Percentiles rank a stretch among this genome's conserved stretches.
These are phyloP conservation scores for Tolypocladium nubicola DNA, from an alignment of 2,329 filamentous ascomycete species.

Conservation along the genomic window DNA sequence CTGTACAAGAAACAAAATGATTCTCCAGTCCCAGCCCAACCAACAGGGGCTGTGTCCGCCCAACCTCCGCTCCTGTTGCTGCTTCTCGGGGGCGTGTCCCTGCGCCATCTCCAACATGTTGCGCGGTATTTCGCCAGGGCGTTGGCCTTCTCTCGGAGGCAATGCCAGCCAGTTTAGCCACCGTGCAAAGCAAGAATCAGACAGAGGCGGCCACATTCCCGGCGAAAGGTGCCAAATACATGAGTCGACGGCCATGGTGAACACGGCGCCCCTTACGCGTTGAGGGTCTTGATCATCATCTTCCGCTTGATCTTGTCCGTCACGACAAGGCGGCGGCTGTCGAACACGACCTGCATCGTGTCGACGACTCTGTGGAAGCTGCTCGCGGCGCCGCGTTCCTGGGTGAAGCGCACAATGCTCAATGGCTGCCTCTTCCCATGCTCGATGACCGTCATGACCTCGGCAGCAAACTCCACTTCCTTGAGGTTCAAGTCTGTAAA, in stretches of 20 bases:
- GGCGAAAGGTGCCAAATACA: not conserved
- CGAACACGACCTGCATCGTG: constrained; percentile 60
- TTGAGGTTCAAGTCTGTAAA: constrained; percentile 64
- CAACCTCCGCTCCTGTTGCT: not conserved
- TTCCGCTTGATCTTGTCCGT: constrained; percentile 54
- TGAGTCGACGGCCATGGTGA: not conserved
- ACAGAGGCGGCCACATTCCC: not conserved
- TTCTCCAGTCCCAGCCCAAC: not conserved
- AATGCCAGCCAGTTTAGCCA: not conserved
- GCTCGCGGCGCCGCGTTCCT: constrained; percentile 83
- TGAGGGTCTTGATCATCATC: constrained; percentile 62
- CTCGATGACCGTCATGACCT: constrained; percentile 83
- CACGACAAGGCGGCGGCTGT: constrained; percentile 55
- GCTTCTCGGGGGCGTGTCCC: not conserved
- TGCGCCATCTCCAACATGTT: not conserved
- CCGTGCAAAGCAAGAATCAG: not conserved
- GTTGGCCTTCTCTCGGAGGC: too few relatives aligned
- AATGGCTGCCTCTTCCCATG: constrained; percentile 68
- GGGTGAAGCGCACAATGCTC: constrained; percentile 75
- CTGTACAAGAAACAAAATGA: constrained; percentile 4
- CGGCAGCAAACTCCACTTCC: constrained; percentile 76
- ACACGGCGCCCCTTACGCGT: not conserved
- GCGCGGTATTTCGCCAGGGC: not conserved
- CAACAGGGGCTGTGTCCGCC: not conserved
- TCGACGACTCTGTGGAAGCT: constrained; percentile 79